These are phyloP conservation scores for Tubosaeta brunneosetosa DNA, from an alignment of 768 basidiomycete genomes.

Conservation along the genomic window DNA sequence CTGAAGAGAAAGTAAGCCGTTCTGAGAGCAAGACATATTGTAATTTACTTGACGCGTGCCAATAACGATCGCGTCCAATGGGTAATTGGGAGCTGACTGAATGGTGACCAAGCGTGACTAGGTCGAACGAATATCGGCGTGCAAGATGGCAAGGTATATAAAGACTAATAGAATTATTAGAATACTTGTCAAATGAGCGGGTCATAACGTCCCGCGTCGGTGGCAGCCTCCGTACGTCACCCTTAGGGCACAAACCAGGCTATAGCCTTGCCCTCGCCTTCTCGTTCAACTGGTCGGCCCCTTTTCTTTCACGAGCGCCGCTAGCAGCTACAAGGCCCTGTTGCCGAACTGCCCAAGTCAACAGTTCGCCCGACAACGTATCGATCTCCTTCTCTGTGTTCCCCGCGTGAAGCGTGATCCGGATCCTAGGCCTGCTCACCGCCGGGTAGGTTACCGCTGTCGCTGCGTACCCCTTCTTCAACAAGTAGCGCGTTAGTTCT, in stretches of 20 bases:
- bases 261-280: not conserved
- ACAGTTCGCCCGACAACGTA: constrained; percentile 2
- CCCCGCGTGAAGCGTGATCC: constrained; percentile 12
- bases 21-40: no score
- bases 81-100: no score
- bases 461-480: constrained; percentile 13
- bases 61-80: no score
- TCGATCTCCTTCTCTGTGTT: constrained; percentile 19
- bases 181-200: no score
- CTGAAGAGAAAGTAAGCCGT: no score
- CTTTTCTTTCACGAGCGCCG: not conserved
- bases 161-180: no score
- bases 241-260: not conserved
- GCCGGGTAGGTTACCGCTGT: constrained; percentile 9
- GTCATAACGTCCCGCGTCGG: no score
- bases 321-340: not conserved
- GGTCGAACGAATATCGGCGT: no score
- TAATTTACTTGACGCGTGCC: no score
- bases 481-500: constrained; percentile 9
- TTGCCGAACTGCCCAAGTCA: constrained; percentile 11
- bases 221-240: no score
- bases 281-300: not conserved
- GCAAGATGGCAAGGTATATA: no score
- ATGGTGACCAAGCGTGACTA: no score
- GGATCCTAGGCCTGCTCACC: constrained; percentile 14